Conservation (phyloP, 2,329 filamentous ascomycete species). For the Rutstroemia sydowiana region DNA sequence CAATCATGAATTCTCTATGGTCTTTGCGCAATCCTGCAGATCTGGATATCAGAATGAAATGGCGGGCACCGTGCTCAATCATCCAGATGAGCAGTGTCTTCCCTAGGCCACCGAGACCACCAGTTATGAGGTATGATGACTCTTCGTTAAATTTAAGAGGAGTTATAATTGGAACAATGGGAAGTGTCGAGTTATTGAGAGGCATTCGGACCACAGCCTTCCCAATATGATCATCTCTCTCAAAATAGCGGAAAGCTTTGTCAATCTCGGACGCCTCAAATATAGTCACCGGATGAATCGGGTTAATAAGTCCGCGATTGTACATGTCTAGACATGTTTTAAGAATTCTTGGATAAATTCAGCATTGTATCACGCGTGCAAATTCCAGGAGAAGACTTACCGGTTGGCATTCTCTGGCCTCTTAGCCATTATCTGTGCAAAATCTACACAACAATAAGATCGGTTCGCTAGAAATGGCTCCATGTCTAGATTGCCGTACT, state of each 20-base stretch:
- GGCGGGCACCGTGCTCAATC: constrained; percentile 18
- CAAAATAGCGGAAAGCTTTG: no score
- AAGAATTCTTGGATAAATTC: no score
- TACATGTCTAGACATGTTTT: no score
- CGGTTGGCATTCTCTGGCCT: no score
- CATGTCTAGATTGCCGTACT: constrained; percentile 13
- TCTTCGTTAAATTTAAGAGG: background rate
- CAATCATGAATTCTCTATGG: background rate
- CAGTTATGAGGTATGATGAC: constrained; percentile 33
- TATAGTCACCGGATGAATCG: no score
- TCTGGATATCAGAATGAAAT: background rate
- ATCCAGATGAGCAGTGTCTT: constrained; percentile 32
- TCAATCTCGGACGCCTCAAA: no score
- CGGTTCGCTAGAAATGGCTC: constrained; percentile 16
- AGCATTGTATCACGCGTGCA: no score
- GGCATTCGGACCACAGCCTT: background rate
- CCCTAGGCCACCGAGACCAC: constrained; percentile 37
- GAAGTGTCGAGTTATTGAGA: background rate
- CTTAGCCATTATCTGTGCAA: no score
- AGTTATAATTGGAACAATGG: background rate
- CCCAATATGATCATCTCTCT: background rate
- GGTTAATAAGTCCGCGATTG: no score
- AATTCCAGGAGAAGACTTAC: no score
- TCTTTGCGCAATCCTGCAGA: no score
- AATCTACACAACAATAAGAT: constrained; percentile 17